A percentile compares a stretch with the other conserved stretches of the same genome.
phyloP scores from a whole-genome alignment of 2,329 filamentous ascomycete genomes.

The Fusarium odoratissimum region DNA sequence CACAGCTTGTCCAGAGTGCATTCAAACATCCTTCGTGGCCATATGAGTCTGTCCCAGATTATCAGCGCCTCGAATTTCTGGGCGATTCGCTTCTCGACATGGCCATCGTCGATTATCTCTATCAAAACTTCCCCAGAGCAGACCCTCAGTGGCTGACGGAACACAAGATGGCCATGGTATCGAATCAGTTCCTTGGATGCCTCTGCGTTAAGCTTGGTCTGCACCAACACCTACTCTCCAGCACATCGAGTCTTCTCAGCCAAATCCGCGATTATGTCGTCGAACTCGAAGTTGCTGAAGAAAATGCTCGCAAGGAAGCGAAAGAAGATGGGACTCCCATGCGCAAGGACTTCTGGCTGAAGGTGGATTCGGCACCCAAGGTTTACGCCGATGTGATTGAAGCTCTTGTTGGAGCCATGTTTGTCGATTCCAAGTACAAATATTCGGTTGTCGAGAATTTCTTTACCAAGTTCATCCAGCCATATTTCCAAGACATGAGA shows the following conservation, averaged over 20 bases:
- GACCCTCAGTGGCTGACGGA: constrained; percentile 98
- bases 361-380: constrained; percentile 74
- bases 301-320: constrained; percentile 50
- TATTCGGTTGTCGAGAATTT: constrained; percentile 80
- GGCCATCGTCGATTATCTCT: constrained; percentile 85
- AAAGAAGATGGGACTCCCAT: constrained; percentile 46
- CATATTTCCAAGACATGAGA: constrained; percentile 86
- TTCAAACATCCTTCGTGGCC: constrained; percentile 91
- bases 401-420: constrained; percentile 88
- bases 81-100: constrained; percentile 91
- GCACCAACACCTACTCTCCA: constrained; percentile 75
- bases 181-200: constrained; percentile 91
- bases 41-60: constrained; percentile 82
- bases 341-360: constrained; percentile 75
- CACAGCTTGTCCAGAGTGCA: constrained; percentile 81
- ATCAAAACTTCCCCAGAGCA: constrained; percentile 77
- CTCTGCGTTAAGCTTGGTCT: constrained; percentile 83
- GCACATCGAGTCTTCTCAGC: constrained; percentile 56
- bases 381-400: constrained; percentile 87
- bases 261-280: constrained; percentile 66
- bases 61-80: constrained; percentile 92
- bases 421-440: constrained; percentile 87
- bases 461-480: constrained; percentile 78
- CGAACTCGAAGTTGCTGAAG: constrained; percentile 65
- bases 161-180: constrained; percentile 99